phyloP scores from a whole-genome alignment of 768 basidiomycete species.

The Termitomyces sp. region DNA sequence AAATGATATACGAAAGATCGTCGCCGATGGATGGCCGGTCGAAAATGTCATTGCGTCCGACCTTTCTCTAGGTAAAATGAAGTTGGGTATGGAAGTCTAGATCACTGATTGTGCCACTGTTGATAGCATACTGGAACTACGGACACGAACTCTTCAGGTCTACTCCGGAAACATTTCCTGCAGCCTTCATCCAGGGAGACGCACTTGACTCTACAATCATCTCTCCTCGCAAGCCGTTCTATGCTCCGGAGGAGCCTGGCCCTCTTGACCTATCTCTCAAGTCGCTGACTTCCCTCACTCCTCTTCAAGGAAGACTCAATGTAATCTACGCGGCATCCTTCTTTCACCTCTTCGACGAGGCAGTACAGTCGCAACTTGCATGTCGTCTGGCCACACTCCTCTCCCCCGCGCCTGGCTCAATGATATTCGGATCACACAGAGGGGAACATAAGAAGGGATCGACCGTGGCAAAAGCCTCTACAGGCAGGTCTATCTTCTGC shows the following conservation, averaged over 20 bases:
- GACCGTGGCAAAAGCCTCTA: conserved; percentile 1
- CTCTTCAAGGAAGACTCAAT: conserved; percentile 38
- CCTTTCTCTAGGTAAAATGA: conserved; percentile 14
- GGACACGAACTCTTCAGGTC: conserved; percentile 58
- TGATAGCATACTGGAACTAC: conserved; percentile 55
- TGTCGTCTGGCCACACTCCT: conserved; percentile 34
- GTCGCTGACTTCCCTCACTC: conserved; percentile 12
- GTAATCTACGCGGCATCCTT: conserved; percentile 43
- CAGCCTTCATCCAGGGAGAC: conserved; percentile 50
- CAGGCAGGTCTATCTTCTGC: conserved; percentile 22
- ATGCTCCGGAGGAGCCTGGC: conserved; percentile 9
- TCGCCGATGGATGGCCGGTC: conserved; percentile 19
- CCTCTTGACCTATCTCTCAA: conserved; percentile 16
- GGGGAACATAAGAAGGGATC: conserved; percentile 23
- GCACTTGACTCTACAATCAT: conserved; percentile 42
- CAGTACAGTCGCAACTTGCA: conserved; percentile 34
- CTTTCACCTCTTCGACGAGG: conserved; percentile 47
- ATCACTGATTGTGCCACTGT: conserved; percentile 10
- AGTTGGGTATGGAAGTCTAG: conserved; percentile 27
- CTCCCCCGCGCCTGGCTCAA: conserved; percentile 33
- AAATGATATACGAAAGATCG: conserved; percentile 19
- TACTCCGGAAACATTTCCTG: conserved; percentile 46
- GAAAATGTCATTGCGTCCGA: conserved; percentile 19
- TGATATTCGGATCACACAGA: conserved; percentile 36
- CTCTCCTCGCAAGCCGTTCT: conserved; percentile 20